Evolutionary conservation across 1,284 basidiomycete species (phyloP), one percentile per base, ranked within the genome.

Genomic region (Sanghuangporus sanghuang): DNA sequence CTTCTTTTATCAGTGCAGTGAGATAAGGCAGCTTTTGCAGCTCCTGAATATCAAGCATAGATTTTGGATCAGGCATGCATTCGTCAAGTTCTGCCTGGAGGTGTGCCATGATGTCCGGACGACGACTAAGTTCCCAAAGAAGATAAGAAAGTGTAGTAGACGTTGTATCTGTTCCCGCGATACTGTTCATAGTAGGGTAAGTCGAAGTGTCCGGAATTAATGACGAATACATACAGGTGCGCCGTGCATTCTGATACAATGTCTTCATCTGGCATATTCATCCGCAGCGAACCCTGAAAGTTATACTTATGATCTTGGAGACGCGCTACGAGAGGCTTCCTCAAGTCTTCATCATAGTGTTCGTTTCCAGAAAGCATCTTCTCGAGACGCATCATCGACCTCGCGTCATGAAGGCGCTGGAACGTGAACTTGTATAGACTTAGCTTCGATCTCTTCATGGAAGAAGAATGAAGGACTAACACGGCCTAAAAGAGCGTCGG

Each of bases 111-210:
- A 70, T 61, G 46, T 70, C 70, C 0, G 65, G 68, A 32, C 69
- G 67, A 3, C 61, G 62, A 27, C 66, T 68, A 40, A 71, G 67
- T 55, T 67, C 67, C 65, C 69, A 71, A 35, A 70, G 50, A 35
- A 66, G 57, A 57, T 67, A 71, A 2, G 70, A 66, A 1, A 71
- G 50, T 12, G 67, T 68, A 8, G 66, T 67, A 1, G 70, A 59
- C 0, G 69, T 68, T 6, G 70, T 70, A 40, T 71, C 70, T 16
- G 68, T 64, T 11, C 71, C 71, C 9, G 69, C 71, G 27, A 71
- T 66, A 36, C 71, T 71, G 50, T 18, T 40, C 21, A 42, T 44
- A 18, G 23, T n/a, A 12, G 44, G 23, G 23, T 21, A 56, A 6
- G 57, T 42, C 11, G 46, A 14, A 32, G 27, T 18, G 16, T 27